A percentile compares a stretch with the other conserved stretches of the same genome.
Evolutionary conservation across 2,329 filamentous ascomycete species (phyloP).

Genomic region (Cercospora nicotianae): DNA sequence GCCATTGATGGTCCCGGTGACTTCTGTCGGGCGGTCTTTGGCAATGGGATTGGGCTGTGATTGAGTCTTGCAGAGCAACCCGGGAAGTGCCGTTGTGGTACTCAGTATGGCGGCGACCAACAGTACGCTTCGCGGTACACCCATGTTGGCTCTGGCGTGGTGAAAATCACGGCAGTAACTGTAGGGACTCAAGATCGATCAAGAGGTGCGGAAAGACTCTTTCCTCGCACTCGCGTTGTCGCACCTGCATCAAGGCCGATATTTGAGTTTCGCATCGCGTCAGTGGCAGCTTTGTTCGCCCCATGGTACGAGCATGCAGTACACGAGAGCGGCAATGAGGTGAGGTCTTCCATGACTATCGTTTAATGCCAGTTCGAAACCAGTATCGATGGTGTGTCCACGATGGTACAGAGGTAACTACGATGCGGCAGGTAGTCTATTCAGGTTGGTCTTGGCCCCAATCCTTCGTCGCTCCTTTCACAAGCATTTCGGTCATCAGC

Average conservation of each 20-base stretch:
- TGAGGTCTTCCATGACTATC: neutral
- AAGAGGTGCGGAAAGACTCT: neutral
- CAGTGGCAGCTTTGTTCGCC: neutral
- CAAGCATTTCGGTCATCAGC: neutral
- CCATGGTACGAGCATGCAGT: neutral
- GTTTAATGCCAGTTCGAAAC: neutral
- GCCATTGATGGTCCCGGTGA: constrained; percentile 24
- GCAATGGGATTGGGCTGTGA: constrained; percentile 23
- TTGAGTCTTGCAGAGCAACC: constrained; percentile 12
- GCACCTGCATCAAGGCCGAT: neutral
- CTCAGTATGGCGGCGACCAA: neutral
- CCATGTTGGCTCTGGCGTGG: neutral
- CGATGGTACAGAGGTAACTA: neutral
- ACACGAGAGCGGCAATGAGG: neutral
- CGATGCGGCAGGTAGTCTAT: neutral
- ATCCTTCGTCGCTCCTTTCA: neutral
- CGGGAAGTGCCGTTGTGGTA: neutral
- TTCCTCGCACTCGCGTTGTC: neutral
- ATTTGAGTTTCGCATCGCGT: constrained; percentile 2
- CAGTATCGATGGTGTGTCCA: neutral
- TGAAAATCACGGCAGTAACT: neutral
- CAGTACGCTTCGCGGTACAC: neutral
- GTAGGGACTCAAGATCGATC: neutral
- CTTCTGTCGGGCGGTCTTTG: constrained; percentile 12
- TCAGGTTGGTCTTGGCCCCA: neutral